A percentile compares a stretch with the other conserved stretches of the same genome.
These are phyloP conservation scores for Flaveria robusta DNA, from an alignment of 129 eudicot genomes.

Conservation along the genomic window DNA sequence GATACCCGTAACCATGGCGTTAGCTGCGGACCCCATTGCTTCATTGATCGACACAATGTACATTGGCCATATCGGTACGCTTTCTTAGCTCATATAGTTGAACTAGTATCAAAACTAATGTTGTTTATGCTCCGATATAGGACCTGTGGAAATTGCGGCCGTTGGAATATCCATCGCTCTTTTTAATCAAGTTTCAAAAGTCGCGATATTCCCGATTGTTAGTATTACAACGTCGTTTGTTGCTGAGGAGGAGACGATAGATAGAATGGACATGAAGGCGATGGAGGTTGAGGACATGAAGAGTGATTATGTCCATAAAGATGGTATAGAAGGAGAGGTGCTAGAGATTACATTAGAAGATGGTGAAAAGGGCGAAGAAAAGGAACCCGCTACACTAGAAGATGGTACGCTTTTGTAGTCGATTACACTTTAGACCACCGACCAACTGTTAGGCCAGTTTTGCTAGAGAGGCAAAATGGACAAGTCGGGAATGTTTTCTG, in stretches of 20 bases:
- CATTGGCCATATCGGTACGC: constrained; percentile 67
- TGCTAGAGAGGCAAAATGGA: too few species aligned
- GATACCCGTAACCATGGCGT: constrained; percentile 72
- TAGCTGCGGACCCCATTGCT: constrained; percentile 86
- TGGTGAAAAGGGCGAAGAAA: constrained; percentile 13
- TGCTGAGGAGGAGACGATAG: constrained; percentile 71
- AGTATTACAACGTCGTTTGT: constrained; percentile 85
- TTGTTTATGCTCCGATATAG: constrained; percentile 29
- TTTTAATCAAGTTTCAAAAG: constrained; percentile 78
- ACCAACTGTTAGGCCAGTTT: too few species aligned
- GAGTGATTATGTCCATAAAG: constrained; percentile 6
- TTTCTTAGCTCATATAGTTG: neutral
- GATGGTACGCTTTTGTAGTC: constrained; percentile 26
- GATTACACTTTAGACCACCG: neutral
- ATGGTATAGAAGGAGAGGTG: neutral
- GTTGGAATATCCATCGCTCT: constrained; percentile 83
- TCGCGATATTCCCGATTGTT: constrained; percentile 84
- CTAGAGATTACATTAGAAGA: constrained; percentile 24
- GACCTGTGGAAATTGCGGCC: constrained; percentile 76
- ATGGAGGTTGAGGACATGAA: neutral
- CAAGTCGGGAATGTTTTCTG: too few species aligned
- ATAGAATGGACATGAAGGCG: constrained; percentile 9
- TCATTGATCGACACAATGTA: constrained; percentile 75
- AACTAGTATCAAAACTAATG: neutral
- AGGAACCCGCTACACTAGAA: constrained; percentile 13